Evolutionary conservation across 257 asterid genomes (phyloP), one percentile per base, ranked within the genome.

Genomic region (Sherardia arvensis): DNA sequence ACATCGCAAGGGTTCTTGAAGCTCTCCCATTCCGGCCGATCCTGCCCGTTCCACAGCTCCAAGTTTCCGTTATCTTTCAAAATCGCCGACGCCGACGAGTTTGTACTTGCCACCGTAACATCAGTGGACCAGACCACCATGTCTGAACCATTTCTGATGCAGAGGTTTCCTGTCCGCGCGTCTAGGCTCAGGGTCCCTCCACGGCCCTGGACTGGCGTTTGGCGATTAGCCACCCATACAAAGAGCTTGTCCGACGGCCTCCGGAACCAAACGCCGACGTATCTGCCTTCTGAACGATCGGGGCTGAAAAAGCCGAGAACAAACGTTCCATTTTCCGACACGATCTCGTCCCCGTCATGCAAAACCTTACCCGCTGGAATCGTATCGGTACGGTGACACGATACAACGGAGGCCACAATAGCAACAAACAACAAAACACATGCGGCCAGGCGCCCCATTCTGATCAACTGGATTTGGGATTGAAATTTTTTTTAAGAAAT

Each of bases 151-250:
- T 84, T 71, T n/a, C 61, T 45, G 58, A 90, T 64, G 1, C 64
- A 62, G 36, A 90, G 75, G 63, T 81, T 82, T 10, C 91, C 90
- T 21, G 69, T 70, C 1, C 28, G n/a, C n/a, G n/a, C 27, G 5
- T 48, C 71, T 10, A 87, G 53, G 3, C 74, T 40, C 27, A 85
- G 38, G 43, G 55, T 73, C 10, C 96, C 93, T 3, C 45, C 75
- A 10, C 63, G 63, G 18, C 84, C 92, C 0, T 78, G 55, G 5
- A 90, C 67, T 1, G 96, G 96, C 0, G 25, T 76, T n/a, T 77
- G 77, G 40, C 87, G 73, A 34, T 90, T 90, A 4, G 96, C 97
- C 20, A 85, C 95, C 97, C 97, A 90, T 6, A 84, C 83, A 7
- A 84, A 68, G 5, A 91, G 53, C 48, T 75, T 72, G 11, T 57